These are phyloP conservation scores for Paspalum vaginatum DNA, from an alignment of 176 grass and related monocot genomes.

Conservation along the genomic window DNA sequence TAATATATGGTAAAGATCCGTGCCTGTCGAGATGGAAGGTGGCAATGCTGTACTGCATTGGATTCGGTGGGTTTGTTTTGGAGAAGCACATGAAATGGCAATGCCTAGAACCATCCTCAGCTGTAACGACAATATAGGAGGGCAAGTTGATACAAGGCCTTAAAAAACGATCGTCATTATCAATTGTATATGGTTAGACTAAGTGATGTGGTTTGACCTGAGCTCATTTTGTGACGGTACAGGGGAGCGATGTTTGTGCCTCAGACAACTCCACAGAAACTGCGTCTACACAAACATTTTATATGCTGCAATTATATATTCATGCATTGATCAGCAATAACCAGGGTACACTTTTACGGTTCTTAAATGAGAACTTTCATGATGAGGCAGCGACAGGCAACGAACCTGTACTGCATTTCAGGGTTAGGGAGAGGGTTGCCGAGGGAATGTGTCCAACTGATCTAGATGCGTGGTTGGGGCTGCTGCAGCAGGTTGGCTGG, in stretches of 20 bases:
- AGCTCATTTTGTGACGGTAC: background rate
- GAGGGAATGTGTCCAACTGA: no score
- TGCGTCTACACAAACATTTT: no score
- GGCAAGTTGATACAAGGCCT: background rate
- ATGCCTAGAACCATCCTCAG: background rate
- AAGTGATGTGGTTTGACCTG: background rate
- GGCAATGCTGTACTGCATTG: background rate
- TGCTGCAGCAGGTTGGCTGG: no score
- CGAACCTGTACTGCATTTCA: no score
- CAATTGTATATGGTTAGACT: conserved; percentile 15
- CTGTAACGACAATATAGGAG: background rate
- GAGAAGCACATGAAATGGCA: background rate
- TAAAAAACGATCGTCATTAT: background rate
- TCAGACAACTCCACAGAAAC: background rate
- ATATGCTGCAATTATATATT: background rate
- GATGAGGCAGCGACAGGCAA: no score
- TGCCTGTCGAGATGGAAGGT: background rate
- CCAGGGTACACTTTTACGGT: background rate
- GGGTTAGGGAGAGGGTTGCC: no score
- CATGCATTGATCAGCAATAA: background rate
- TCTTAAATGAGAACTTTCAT: background rate
- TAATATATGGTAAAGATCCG: background rate
- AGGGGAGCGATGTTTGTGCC: background rate
- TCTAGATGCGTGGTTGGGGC: no score
- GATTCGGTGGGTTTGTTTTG: background rate